Conservation (phyloP, 2,329 filamentous ascomycete genomes). For the Fusarium veterinarium region DNA sequence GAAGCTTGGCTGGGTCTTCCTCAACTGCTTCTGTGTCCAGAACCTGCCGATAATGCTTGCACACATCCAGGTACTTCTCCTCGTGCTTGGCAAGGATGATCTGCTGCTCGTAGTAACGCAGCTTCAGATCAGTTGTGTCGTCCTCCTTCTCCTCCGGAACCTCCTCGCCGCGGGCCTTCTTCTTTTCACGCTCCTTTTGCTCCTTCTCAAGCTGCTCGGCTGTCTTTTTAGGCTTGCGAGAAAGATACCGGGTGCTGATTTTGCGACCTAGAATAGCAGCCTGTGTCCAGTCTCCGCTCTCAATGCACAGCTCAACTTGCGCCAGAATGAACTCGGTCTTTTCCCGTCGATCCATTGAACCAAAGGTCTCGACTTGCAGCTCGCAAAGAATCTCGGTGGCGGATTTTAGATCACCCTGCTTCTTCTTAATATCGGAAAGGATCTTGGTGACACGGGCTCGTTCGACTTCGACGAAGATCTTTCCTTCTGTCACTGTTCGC, state of each 20-base stretch:
- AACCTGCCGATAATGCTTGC: slow-evolving; percentile 98
- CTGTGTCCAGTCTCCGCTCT: slow-evolving; percentile 96
- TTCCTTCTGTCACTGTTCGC: slow-evolving; percentile 96
- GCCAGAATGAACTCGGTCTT: slow-evolving; percentile 99
- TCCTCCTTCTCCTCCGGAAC: slow-evolving; percentile 82
- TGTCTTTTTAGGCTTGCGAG: slow-evolving; percentile 90
- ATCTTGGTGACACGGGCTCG: slow-evolving; percentile 94
- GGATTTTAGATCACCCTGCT: slow-evolving; percentile 89
- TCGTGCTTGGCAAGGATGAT: slow-evolving; percentile 96
- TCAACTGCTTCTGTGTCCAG: slow-evolving; percentile 96
- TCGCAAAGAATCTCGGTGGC: slow-evolving; percentile 96
- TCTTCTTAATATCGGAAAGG: slow-evolving; percentile 96
- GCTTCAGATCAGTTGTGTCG: slow-evolving; percentile 95
- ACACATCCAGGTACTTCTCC: slow-evolving; percentile 95
- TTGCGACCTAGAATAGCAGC: slow-evolving; percentile 93
- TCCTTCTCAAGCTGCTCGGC: slow-evolving; percentile 91
- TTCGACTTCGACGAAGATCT: slow-evolving; percentile 99
- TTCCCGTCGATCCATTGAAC: slow-evolving; percentile 95
- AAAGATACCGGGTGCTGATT: slow-evolving; percentile 94
- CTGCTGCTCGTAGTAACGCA: slow-evolving; percentile 97
- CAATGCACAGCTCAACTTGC: slow-evolving; percentile 93
- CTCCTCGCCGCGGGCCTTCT: slow-evolving; percentile 81
- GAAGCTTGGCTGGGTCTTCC: slow-evolving; percentile 86
- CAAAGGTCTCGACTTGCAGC: slow-evolving; percentile 98
- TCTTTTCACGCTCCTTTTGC: slow-evolving; percentile 87